Evolutionary conservation across 495 filamentous ascomycete species (phyloP), one percentile per base, ranked within the genome.

Genomic region (Margaritispora aquatica): DNA sequence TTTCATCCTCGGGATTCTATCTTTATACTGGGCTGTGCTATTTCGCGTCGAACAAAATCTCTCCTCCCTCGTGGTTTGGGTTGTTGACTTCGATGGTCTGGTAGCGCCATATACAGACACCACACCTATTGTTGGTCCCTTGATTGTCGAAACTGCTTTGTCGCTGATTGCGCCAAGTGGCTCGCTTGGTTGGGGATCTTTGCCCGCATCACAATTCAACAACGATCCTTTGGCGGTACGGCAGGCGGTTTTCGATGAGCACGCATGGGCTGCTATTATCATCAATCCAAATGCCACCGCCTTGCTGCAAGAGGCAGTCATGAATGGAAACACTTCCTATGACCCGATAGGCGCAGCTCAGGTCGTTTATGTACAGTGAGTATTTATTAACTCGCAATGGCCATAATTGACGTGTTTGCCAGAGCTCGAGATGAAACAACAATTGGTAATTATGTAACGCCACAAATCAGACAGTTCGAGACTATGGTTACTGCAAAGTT

Each of bases 71-170:
- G 73, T 70, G 2, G 74, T 88, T n/a, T 81, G 74, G 66, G 79
- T 88, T 0, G 84, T 88, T 49, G 83, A 88, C 64, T 87, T 87
- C 59, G 86, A 88, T 63, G 78, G 76, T 11, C 71, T 79, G 57
- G 69, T 80, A 5, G 72, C 77, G 11, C 80, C 82, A 20, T 84
- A 83, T 59, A 70, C 70, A 15, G 60, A 62, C 34, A 69, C 72
- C 29, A 65, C 75, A 26, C 73, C 83, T 0, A 62, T 88, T 15
- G 74, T 88, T 23, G 85, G 85, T 1, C 83, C 83, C 0, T 68
- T 74, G 17, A 72, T 86, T 5, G 77, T 71, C 10, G 60, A 75
- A n/a, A 63, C 66, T 0, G 74, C 75, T 1, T 62, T 75, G 17
- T 57, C 71, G 22, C 68, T 77, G 44, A 63, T 73, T 38, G 58